Evolutionary conservation across 164 flowering plant species (phyloP).

Genomic region (Vitis rupestris): DNA sequence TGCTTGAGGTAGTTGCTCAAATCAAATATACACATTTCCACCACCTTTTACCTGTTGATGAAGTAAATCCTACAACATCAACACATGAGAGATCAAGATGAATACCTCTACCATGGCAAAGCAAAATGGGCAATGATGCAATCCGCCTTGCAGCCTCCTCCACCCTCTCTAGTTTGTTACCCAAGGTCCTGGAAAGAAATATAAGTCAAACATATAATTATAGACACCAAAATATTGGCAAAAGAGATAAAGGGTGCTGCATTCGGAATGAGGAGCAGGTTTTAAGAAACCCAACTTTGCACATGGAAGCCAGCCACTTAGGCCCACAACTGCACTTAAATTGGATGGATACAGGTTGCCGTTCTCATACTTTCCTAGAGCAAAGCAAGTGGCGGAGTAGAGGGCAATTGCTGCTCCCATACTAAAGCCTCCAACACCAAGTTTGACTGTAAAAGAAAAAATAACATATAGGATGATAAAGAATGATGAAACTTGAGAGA

Average conservation of each 20-base stretch:
- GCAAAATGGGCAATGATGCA: slow-evolving; percentile 39
- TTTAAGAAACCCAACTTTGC: slow-evolving; percentile 31
- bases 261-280: neutral
- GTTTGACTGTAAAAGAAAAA: slow-evolving; percentile 32
- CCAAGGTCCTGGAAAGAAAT: slow-evolving; percentile 25
- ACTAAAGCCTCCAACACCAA: slow-evolving; percentile 53
- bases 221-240: neutral
- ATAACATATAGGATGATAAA: neutral
- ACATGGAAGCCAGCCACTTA: slow-evolving; percentile 68
- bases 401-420: slow-evolving; percentile 51
- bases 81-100: neutral
- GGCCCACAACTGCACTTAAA: slow-evolving; percentile 40
- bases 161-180: slow-evolving; percentile 22
- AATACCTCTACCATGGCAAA: slow-evolving; percentile 47
- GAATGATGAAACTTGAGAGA: too few species aligned
- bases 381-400: slow-evolving; percentile 39
- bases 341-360: slow-evolving; percentile 35
- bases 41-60: neutral
- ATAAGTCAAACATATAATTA: neutral
- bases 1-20: neutral
- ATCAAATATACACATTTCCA: neutral
- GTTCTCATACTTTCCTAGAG: slow-evolving; percentile 35
- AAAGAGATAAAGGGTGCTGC: neutral
- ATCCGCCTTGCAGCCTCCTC: slow-evolving; percentile 34
- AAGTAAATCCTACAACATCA: neutral